Conservation (phyloP, 805 yeast genomes). For the Suhomyces xylopsoci region DNA sequence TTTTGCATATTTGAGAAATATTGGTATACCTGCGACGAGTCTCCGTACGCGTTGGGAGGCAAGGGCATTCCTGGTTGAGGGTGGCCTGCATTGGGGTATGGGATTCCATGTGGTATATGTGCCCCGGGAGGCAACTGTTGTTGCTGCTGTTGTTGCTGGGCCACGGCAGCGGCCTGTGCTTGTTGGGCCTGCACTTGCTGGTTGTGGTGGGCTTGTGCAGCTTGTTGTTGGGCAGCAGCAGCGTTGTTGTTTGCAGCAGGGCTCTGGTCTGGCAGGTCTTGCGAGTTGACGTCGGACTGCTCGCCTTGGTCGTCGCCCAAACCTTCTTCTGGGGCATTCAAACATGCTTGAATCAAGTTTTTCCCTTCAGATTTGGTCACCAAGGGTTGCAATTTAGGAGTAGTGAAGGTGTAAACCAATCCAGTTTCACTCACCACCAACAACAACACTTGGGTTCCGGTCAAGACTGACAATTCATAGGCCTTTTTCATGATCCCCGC, state of each 20-base stretch:
- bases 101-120: conserved; percentile 44
- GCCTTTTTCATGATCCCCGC: conserved; percentile 99
- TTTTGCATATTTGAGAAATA: conserved; percentile 57
- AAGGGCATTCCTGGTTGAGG: conserved; percentile 39
- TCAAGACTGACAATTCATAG: conserved; percentile 92
- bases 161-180: conserved; percentile 20
- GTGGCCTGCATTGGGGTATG: conserved; percentile 42
- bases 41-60: conserved; percentile 48
- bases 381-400: conserved; percentile 97
- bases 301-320: conserved; percentile 61
- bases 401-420: conserved; percentile 94
- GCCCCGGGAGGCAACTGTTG: conserved; percentile 37
- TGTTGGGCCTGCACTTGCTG: conserved; percentile 16
- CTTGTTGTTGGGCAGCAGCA: conserved; percentile 11
- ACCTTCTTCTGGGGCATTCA: conserved; percentile 92
- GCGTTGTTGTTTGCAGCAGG: conserved; percentile 21
- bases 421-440: conserved; percentile 98
- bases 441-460: conserved; percentile 94
- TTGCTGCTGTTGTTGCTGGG: conserved; percentile 24
- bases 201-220: conserved; percentile 10
- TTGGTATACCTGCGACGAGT: conserved; percentile 55
- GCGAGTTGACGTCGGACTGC: conserved; percentile 48
- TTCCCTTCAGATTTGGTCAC: conserved; percentile 98
- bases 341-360: conserved; percentile 92
- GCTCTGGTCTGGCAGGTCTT: conserved; percentile 39